A percentile compares a stretch with the other conserved stretches of the same genome.
Conservation (phyloP, 2,329 filamentous ascomycete genomes). For the Cadophora sp. region DNA sequence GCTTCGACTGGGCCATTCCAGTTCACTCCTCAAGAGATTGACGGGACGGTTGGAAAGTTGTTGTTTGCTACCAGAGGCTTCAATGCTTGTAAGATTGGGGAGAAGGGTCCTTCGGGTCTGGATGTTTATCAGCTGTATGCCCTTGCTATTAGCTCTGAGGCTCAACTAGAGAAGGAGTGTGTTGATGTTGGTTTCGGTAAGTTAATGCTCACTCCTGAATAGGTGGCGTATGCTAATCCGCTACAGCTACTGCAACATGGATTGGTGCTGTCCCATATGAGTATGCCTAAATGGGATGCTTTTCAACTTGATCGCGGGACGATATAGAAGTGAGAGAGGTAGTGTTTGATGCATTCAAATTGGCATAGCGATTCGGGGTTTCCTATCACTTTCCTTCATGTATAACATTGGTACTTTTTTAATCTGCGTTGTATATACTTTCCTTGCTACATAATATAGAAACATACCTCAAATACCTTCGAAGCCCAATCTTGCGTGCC, state of each 20-base stretch:
- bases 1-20: conserved; percentile 16
- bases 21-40: conserved; percentile 21
- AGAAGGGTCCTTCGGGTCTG: not conserved
- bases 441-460: not conserved
- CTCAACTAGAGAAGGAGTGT: conserved; percentile 21
- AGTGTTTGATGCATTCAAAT: not conserved
- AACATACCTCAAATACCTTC: not conserved
- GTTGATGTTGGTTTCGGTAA: conserved; percentile 24
- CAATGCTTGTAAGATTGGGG: conserved; percentile 27
- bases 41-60: conserved; percentile 16
- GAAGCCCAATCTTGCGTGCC: too few relatives aligned
- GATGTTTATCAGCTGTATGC: conserved; percentile 14
- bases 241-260: not conserved
- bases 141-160: not conserved
- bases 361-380: not conserved
- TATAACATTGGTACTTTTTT: conserved; percentile 3
- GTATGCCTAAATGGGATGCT: not conserved
- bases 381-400: conserved; percentile 56
- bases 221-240: not conserved
- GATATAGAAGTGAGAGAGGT: not conserved
- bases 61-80: conserved; percentile 26
- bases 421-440: not conserved
- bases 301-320: not conserved
- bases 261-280: not conserved
- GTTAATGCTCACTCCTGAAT: not conserved